Evolutionary conservation across 148 eudicot species (phyloP), one percentile per base, ranked within the genome.

Genomic region (Spergularia marina): DNA sequence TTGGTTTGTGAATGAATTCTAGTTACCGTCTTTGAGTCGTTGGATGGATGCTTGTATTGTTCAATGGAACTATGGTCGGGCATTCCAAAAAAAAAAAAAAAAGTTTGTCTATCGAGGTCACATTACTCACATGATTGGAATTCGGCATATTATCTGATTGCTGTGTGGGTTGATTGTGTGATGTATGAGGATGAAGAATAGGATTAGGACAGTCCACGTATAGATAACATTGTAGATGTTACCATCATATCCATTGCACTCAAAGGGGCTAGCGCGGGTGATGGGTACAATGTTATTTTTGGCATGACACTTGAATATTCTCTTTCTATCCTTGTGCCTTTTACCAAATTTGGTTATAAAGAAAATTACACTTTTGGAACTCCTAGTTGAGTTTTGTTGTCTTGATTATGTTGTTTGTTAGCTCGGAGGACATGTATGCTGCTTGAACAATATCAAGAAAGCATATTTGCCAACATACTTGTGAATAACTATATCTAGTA

Each of bases 41-140:
- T 39, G 41, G 56, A 40, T 44, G 56, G 40, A 73, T 52, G 53
- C 73, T 68, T 53, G 13, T 40, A 52, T 60, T 10, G 34, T 39
- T 65, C 21, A n/a, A 56, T 58, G 13, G 47, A 44, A 25, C 3
- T 30, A 30, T 30, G 36, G 36, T 30, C 36, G 14, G 41, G 73
- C 60, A 77, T 71, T 44, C 15, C 40, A 8, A 53, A 66, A 70
- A 14, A 78, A 7, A 78, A 7, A 53, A 6, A 13, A 30, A 5
- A 16, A 52, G 56, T 13, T 73, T 73, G n/a, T 78, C 12, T 36
- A 57, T 34, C 23, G 66, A 10, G 21, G 25, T 65, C 73, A 23
- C 71, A 68, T 51, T 68, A 52, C 2, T 51, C 73, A 34, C 67
- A 49, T 74, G 49, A 9, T 39, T 62, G 10, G 52, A n/a, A 41